Conservation (phyloP, 352 stramenopile genomes). For the Phytophthora boehmeriae region DNA sequence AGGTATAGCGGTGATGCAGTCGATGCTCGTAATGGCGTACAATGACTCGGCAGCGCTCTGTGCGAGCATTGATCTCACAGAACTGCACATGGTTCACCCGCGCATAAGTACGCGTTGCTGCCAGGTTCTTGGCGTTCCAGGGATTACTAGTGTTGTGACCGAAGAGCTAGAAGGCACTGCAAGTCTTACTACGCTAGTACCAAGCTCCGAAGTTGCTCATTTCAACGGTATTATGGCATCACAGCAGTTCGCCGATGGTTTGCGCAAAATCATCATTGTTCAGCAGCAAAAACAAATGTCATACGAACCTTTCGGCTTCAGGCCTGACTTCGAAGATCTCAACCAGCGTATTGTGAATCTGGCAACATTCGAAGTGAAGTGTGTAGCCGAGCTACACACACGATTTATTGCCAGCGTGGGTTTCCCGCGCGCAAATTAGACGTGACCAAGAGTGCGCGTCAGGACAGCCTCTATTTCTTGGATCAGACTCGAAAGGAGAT, state of each 20-base stretch:
- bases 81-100: constrained; percentile 73
- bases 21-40: constrained; percentile 64
- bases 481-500: constrained; percentile 45
- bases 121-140: constrained; percentile 58
- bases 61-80: constrained; percentile 57
- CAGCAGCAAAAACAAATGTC: constrained; percentile 58
- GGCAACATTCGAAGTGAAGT: constrained; percentile 50
- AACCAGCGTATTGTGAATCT: constrained; percentile 62
- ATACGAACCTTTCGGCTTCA: constrained; percentile 50
- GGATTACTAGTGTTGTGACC: constrained; percentile 62
- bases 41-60: constrained; percentile 78
- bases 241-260: constrained; percentile 56
- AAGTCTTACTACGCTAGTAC: constrained; percentile 19
- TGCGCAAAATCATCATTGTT: constrained; percentile 73
- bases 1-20: constrained; percentile 58
- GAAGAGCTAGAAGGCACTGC: constrained; percentile 55
- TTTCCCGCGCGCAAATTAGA: constrained; percentile 55
- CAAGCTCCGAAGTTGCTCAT: constrained; percentile 46
- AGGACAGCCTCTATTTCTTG: constrained; percentile 67
- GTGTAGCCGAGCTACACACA: constrained; percentile 55
- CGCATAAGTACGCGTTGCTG: constrained; percentile 60
- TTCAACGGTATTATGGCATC: constrained; percentile 60
- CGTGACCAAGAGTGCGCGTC: constrained; percentile 61
- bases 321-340: constrained; percentile 70
- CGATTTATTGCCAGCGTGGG: constrained; percentile 62